Evolutionary conservation across 176 grass and related monocot species (phyloP).

Genomic region (Zea luxurians): DNA sequence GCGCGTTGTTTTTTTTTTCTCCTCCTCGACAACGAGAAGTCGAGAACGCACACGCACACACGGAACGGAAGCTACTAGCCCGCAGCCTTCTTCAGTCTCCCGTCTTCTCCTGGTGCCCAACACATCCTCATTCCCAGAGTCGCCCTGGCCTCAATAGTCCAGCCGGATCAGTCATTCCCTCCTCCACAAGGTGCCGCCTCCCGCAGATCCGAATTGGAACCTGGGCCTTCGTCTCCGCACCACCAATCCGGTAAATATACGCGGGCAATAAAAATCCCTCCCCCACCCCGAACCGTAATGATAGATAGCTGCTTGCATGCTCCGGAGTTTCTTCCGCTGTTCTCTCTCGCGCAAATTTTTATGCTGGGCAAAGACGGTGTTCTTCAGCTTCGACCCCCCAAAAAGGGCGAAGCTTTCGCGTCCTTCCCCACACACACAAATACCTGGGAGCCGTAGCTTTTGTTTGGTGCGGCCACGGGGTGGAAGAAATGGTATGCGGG

Average conservation of each 20-base stretch:
- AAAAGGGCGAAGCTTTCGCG: constrained; percentile 28
- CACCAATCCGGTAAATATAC: constrained; percentile 35
- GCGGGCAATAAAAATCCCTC: neutral
- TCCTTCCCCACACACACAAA: constrained; percentile 36
- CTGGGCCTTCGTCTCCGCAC: constrained; percentile 32
- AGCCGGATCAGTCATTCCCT: neutral
- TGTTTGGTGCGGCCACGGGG: neutral
- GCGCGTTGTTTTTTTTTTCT: constrained; percentile 8
- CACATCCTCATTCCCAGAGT: neutral
- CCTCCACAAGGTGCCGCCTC: constrained; percentile 24
- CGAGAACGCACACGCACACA: no score
- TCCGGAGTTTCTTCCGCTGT: neutral
- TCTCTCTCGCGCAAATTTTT: constrained; percentile 23
- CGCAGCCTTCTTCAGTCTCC: neutral
- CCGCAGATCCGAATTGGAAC: constrained; percentile 48
- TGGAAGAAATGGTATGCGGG: no score
- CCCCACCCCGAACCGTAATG: no score
- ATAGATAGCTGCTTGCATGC: no score
- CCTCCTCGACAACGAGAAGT: constrained; percentile 8
- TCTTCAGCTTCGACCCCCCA: neutral
- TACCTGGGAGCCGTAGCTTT: constrained; percentile 10
- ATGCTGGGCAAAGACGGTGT: constrained; percentile 16
- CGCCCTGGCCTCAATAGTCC: constrained; percentile 18
- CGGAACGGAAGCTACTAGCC: neutral
- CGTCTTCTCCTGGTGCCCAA: neutral